Percentiles rank a stretch among this genome's conserved stretches.
Evolutionary conservation across 805 yeast genomes (phyloP).

Genomic region (Sungouiozyma ichnusensis): DNA sequence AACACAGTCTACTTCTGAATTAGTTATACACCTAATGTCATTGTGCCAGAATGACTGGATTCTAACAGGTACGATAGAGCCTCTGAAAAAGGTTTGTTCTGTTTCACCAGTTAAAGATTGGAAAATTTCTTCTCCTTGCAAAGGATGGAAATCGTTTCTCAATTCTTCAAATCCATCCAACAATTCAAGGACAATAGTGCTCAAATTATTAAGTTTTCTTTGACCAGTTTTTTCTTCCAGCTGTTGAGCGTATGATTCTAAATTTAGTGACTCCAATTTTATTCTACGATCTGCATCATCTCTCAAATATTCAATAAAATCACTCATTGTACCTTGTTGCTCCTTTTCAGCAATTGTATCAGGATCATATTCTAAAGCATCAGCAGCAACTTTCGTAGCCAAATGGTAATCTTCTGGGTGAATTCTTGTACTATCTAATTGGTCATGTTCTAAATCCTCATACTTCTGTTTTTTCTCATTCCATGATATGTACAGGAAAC

Average conservation of each 20-base stretch:
- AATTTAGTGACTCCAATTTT: slow-evolving; percentile 74
- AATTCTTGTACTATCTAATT: slow-evolving; percentile 87
- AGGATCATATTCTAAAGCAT: slow-evolving; percentile 91
- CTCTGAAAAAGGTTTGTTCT: slow-evolving; percentile 52
- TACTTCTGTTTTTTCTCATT: slow-evolving; percentile 35
- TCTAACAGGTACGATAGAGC: slow-evolving; percentile 67
- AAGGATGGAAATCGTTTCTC: slow-evolving; percentile 56
- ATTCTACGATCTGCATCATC: slow-evolving; percentile 65
- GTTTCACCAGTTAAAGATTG: slow-evolving; percentile 85
- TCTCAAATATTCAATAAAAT: slow-evolving; percentile 38
- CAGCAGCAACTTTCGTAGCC: slow-evolving; percentile 96
- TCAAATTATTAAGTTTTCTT: slow-evolving; percentile 26
- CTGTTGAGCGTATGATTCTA: slow-evolving; percentile 89
- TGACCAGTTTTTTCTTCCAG: slow-evolving; percentile 43
- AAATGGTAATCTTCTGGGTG: slow-evolving; percentile 97
- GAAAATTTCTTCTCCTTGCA: slow-evolving; percentile 67
- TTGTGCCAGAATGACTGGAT: slow-evolving; percentile 40
- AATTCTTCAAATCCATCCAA: slow-evolving; percentile 82
- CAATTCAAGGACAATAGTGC: slow-evolving; percentile 46
- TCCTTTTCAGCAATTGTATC: slow-evolving; percentile 67
- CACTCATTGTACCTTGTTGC: slow-evolving; percentile 32
- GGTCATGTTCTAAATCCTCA: slow-evolving; percentile 56
- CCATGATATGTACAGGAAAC: slow-evolving; percentile 72
- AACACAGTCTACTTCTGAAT: slow-evolving; percentile 57
- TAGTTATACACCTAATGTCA: slow-evolving; percentile 35